These are phyloP conservation scores for Alternaria tenuissima DNA, from an alignment of 2,329 filamentous ascomycete genomes.

Conservation along the genomic window DNA sequence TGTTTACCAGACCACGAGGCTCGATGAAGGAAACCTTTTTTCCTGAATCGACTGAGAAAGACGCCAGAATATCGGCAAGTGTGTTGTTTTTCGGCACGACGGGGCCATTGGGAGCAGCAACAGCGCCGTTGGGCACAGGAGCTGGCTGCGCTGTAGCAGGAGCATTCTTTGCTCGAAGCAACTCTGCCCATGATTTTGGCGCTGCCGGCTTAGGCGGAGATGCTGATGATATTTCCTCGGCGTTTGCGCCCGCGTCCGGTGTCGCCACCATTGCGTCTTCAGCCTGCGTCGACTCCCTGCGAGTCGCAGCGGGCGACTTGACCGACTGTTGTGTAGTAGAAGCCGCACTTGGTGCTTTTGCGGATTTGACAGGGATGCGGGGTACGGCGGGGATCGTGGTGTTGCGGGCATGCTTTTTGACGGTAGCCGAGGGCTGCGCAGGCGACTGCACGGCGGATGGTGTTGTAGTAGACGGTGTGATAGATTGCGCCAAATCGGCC, in stretches of 20 bases:
- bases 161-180: slow-evolving; percentile 65
- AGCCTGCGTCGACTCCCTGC: slow-evolving; percentile 20
- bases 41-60: slow-evolving; percentile 72
- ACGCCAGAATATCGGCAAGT: slow-evolving; percentile 77
- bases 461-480: slow-evolving; percentile 61
- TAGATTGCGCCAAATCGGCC: slow-evolving; percentile 62
- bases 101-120: slow-evolving; percentile 50
- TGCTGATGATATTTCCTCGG: slow-evolving; percentile 51
- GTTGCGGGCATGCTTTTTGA: slow-evolving; percentile 51
- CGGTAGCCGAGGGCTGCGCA: slow-evolving; percentile 42
- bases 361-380: slow-evolving; percentile 59
- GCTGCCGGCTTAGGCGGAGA: slow-evolving; percentile 58
- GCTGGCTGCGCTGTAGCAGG: slow-evolving; percentile 36
- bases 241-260: slow-evolving; percentile 20
- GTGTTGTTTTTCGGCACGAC: slow-evolving; percentile 64
- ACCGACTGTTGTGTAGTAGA: slow-evolving; percentile 49
- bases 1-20: slow-evolving; percentile 92
- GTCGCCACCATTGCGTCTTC: slow-evolving; percentile 17
- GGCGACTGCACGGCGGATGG: slow-evolving; percentile 58
- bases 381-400: slow-evolving; percentile 60
- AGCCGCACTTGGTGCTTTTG: slow-evolving; percentile 47
- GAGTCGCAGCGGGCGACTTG: slow-evolving; percentile 34
- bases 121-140: slow-evolving; percentile 37
- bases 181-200: slow-evolving; percentile 72
- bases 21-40: slow-evolving; percentile 83